Percentiles rank a stretch among this genome's conserved stretches.
phyloP scores from a whole-genome alignment of 768 basidiomycete genomes.

The Suillus discolor region DNA sequence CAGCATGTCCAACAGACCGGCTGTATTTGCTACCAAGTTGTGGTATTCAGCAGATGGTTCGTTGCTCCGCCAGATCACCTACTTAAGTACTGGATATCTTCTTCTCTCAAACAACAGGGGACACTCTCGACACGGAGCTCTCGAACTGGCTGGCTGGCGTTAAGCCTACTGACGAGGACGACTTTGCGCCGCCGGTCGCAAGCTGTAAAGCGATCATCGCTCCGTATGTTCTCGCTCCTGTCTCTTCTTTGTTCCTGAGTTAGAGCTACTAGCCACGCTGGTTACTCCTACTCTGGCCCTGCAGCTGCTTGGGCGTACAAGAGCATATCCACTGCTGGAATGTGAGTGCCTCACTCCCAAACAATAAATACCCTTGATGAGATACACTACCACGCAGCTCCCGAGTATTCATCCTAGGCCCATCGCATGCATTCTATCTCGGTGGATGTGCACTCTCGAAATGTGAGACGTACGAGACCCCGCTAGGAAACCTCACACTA shows the following conservation, averaged over 20 bases:
- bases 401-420: slow-evolving; percentile 92
- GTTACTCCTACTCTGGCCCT: slow-evolving; percentile 92
- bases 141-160: slow-evolving; percentile 64
- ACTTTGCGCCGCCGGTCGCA: slow-evolving; percentile 66
- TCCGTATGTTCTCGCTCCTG: slow-evolving; percentile 62
- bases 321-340: slow-evolving; percentile 75
- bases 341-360: slow-evolving; percentile 55
- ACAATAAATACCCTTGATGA: slow-evolving; percentile 5
- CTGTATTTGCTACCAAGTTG: slow-evolving; percentile 78
- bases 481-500: slow-evolving; percentile 79
- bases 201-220: slow-evolving; percentile 90
- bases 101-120: slow-evolving; percentile 40
- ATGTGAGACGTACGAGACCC: slow-evolving; percentile 82
- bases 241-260: slow-evolving; percentile 2
- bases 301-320: slow-evolving; percentile 97
- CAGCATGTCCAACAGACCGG: slow-evolving; percentile 40
- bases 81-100: slow-evolving; percentile 16
- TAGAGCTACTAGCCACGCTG: slow-evolving; percentile 74
- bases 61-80: slow-evolving; percentile 21
- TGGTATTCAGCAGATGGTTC: slow-evolving; percentile 85
- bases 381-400: slow-evolving; percentile 52
- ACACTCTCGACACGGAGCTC: slow-evolving; percentile 63
- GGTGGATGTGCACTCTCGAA: slow-evolving; percentile 83
- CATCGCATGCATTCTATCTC: slow-evolving; percentile 91
- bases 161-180: slow-evolving; percentile 40